Evolutionary conservation across 139 green algal species (phyloP).

Genomic region (Tetraselmis chui): DNA sequence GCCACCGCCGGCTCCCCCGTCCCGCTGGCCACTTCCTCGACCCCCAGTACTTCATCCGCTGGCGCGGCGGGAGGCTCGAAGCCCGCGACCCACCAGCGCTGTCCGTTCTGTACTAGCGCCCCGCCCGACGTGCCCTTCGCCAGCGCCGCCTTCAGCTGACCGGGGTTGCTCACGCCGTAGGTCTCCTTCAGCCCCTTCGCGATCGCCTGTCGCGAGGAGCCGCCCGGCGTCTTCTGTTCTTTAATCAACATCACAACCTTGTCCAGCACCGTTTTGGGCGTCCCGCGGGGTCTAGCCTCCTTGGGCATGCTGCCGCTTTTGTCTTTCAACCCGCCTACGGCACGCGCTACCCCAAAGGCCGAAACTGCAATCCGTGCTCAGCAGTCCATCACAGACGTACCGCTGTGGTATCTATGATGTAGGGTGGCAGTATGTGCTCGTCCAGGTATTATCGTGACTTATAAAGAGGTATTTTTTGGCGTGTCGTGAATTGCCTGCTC

Average conservation of each 20-base stretch:
- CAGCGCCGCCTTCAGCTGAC: background rate
- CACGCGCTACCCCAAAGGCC: too few relatives aligned
- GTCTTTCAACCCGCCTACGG: too few relatives aligned
- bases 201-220: background rate
- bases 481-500: too few relatives aligned
- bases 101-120: background rate
- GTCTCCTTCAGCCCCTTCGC: background rate
- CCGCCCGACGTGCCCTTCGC: background rate
- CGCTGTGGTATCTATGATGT: too few relatives aligned
- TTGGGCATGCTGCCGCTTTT: too few relatives aligned
- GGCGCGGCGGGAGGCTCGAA: background rate
- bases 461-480: too few relatives aligned
- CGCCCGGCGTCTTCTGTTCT: background rate
- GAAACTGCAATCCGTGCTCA: too few relatives aligned
- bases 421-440: too few relatives aligned
- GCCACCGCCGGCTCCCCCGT: background rate
- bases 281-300: too few relatives aligned
- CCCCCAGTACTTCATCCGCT: background rate
- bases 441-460: too few relatives aligned
- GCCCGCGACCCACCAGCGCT: background rate
- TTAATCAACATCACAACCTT: background rate
- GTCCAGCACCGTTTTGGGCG: background rate
- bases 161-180: background rate
- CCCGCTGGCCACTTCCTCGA: background rate
- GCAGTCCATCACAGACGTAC: too few relatives aligned